Evolutionary conservation across 163 green algal genomes (phyloP), one percentile per base, ranked within the genome.

Genomic region (Prototheca wickerhamii): DNA sequence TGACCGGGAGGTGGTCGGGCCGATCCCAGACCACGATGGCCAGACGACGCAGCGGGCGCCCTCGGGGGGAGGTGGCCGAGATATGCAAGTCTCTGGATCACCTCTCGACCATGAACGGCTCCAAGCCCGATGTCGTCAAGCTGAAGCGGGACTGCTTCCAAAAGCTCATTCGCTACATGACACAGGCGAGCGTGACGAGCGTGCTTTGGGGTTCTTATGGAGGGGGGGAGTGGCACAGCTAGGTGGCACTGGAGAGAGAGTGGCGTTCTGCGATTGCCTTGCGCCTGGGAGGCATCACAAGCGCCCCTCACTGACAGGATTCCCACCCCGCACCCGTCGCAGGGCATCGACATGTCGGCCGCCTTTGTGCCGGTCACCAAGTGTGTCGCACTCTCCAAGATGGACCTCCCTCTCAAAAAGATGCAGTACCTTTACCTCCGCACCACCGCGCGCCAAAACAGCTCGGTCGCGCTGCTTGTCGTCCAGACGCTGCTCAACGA

Each of bases 391-490:
- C 74, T 87, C 3, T 79, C 75, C 46, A 71, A 71, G 44, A 64
- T 74, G 33, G 91, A 98, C 75, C 59, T 97, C 6, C 84, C 92
- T 6, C 75, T 98, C 5, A 98, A 97, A 72, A 98, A 98, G 76
- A 96, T 96, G 89, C 84, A 96, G 10, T 97, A 97, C 77, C 78
- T 96, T 0, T 98, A 97, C 82, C 86, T 98, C 50, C 87, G 80
- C 42, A 88, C 87, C 51, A 95, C 96, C 56, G 91, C 90, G 18
- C 67, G 67, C 40, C 60, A 75, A 42, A 76, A 79, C 43, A 43
- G 60, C 17, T 40, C 64, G 42, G 65, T 79, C 51, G 65, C 71
- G 35, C 68, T 80, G n/a, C 55, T 79, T 29, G 72, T 79, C 35
- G 72, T 79, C 29, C 72, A 79, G 63, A 66, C 70, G 49, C 67